Evolutionary conservation across 306 rosid species (phyloP), one percentile per base, ranked within the genome.

Genomic region (Glycine tomentella): DNA sequence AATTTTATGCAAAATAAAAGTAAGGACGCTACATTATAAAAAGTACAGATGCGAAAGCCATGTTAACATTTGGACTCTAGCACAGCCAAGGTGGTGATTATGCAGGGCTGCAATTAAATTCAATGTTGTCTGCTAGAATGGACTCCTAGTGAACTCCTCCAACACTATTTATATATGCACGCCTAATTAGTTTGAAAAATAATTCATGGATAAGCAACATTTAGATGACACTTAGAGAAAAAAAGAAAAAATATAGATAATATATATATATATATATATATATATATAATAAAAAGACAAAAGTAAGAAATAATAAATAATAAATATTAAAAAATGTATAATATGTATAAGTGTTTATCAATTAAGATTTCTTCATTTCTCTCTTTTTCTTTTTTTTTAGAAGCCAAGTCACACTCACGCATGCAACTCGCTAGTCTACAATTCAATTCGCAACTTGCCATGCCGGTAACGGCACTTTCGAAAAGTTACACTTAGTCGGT

Each of bases 361-460:
- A 0, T n/a, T 61, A 40, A 66, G 3, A 20, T 57, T 1, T 11
- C 0, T 0, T 5, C 6, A 4, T 70, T 48, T 0, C n/a, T 61
- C 17, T 71, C 34, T 34, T 34, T 71, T 36, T 64, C 42, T 7
- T 34, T 71, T 36, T 64, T 33, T 7, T 11, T 3, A 20, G 11
- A 59, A 59, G 49, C 50, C 70, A 48, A 75, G 81, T 74, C 85
- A 45, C 85, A 44, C 46, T 66, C 76, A 57, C 85, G 81, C 85
- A 81, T 74, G 84, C 80, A 51, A 64, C 49, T 50, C 51, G 50
- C 25, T 52, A 40, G 67, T 50, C 78, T 81, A 81, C 48, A 65
- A 64, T 74, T 69, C 63, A 61, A 2, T 61, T 70, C 45, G 9
- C 73, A 20, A 81, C 69, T 53, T 64, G 80, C 75, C 65, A 65